Evolutionary conservation across 2,329 filamentous ascomycete genomes (phyloP).

Genomic region (Alternaria brassicicola): DNA sequence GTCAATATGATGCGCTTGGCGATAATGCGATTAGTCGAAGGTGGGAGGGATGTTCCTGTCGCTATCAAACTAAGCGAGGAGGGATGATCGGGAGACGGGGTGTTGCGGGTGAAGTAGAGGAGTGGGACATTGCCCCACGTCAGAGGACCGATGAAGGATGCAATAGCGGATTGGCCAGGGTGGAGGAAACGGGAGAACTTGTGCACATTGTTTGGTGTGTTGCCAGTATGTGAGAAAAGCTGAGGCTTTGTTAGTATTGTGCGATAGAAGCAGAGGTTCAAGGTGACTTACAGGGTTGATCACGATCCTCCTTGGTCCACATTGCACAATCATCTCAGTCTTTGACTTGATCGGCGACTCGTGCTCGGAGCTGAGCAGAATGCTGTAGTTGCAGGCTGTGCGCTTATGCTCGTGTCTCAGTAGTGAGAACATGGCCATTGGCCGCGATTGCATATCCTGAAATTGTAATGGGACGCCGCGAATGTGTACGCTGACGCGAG

Average conservation of each 20-base stretch:
- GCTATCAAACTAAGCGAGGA: slow-evolving; percentile 72
- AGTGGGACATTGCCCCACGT: slow-evolving; percentile 93
- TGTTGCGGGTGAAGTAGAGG: slow-evolving; percentile 77
- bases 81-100: slow-evolving; percentile 41
- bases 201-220: slow-evolving; percentile 94
- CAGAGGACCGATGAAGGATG: slow-evolving; percentile 86
- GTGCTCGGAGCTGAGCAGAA: slow-evolving; percentile 81
- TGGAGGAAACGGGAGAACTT: slow-evolving; percentile 94
- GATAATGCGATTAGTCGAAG: slow-evolving; percentile 75
- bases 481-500: slow-evolving; percentile 80
- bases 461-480: slow-evolving; percentile 62
- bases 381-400: slow-evolving; percentile 81
- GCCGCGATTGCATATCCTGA: slow-evolving; percentile 60
- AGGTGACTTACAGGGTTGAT: slow-evolving; percentile 69
- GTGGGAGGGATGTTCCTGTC: slow-evolving; percentile 84
- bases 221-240: slow-evolving; percentile 86
- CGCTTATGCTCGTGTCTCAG: slow-evolving; percentile 95
- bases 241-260: slow-evolving; percentile 14
- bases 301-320: slow-evolving; percentile 82
- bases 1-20: slow-evolving; percentile 94
- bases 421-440: slow-evolving; percentile 81
- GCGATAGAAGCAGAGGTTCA: neutral
- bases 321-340: slow-evolving; percentile 89
- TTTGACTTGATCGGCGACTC: slow-evolving; percentile 83
- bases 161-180: slow-evolving; percentile 86